Evolutionary conservation across 169 alveolate genomes (phyloP), one percentile per base, ranked within the genome.

Genomic region (Toxoplasma gondii): DNA sequence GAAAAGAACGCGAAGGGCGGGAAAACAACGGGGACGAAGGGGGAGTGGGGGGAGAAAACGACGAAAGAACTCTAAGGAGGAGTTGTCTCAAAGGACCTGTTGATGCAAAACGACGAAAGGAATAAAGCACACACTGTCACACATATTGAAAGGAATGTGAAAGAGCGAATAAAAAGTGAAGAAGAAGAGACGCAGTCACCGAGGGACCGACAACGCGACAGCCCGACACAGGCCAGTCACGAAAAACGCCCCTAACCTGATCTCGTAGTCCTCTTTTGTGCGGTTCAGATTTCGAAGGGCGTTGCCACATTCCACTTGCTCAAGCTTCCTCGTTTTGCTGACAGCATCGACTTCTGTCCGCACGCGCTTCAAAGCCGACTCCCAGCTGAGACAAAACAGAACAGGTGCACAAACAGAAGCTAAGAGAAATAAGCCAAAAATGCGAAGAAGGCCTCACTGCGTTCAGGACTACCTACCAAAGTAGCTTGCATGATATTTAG

Each of bases 261-360:
- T 39, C 41, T 82, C 90, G 67, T 82, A 82, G 38, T 91, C 94
- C 78, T 69, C 94, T 31, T 31, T 67, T 5, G 49, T 70, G 12
- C 88, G 45, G 34, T 36, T 29, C 22, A 70, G 19, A 43, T 64
- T 41, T n/a, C 94, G 78, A 22, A 91, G 74, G 12, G 45, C 49
- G 29, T 70, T 70, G 81, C 94, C 92, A 54, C 91, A 91, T 64
- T 91, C 94, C 36, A 91, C 78, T 36, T 91, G 94, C 49, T 91
- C 94, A 27, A 91, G 54, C 44, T 91, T 91, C 88, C 94, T 2
- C 49, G n/a, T 31, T n/a, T 91, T 91, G 54, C 83, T 91, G 82
- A 91, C 94, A 12, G 36, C 67, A 39, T 91, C 94, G 58, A 91
- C 91, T 5, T 91, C 91, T 91, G 54, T 38, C 10, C 91, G n/a